Conservation (phyloP, 805 yeast genomes). For the Allodekkera sacchari region DNA sequence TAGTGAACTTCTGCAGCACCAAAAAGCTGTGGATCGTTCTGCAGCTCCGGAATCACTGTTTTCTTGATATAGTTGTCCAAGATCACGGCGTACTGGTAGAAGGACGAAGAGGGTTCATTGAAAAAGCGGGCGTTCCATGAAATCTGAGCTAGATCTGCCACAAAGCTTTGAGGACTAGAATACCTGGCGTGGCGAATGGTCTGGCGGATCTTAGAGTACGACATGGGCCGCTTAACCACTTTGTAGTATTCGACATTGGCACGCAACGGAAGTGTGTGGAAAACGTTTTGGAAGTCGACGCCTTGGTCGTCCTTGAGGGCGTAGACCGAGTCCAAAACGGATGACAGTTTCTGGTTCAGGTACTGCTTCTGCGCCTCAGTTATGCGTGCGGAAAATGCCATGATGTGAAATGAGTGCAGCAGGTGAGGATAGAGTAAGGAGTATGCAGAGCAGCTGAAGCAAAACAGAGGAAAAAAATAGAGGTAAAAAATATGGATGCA, state of each 20-base stretch:
- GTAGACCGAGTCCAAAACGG: slow-evolving; percentile 15
- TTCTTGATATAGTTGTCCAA: slow-evolving; percentile 44
- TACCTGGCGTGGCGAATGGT: slow-evolving; percentile 48
- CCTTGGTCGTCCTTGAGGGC: slow-evolving; percentile 21
- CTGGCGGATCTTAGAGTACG: slow-evolving; percentile 63
- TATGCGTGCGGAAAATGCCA: no score
- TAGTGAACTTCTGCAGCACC: slow-evolving; percentile 33
- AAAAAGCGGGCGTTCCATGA: slow-evolving; percentile 86
- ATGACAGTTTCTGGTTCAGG: slow-evolving; percentile 11
- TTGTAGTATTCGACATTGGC: slow-evolving; percentile 72
- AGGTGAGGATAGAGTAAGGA: no score
- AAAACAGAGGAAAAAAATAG: no score
- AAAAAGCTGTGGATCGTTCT: slow-evolving; percentile 29
- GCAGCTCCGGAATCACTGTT: slow-evolving; percentile 40
- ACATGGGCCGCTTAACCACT: slow-evolving; percentile 71
- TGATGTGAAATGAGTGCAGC: no score
- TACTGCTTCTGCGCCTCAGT: slow-evolving; percentile 14
- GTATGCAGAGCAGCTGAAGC: no score
- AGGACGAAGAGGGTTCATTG: slow-evolving; percentile 61
- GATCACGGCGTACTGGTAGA: slow-evolving; percentile 60
- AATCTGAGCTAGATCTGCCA: slow-evolving; percentile 73
- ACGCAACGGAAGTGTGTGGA: slow-evolving; percentile 69
- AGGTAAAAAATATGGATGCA: no score
- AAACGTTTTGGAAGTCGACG: slow-evolving; percentile 28
- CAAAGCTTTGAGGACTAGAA: slow-evolving; percentile 54